These are phyloP conservation scores for Suillus subaureus DNA, from an alignment of 768 basidiomycete genomes.

Conservation along the genomic window DNA sequence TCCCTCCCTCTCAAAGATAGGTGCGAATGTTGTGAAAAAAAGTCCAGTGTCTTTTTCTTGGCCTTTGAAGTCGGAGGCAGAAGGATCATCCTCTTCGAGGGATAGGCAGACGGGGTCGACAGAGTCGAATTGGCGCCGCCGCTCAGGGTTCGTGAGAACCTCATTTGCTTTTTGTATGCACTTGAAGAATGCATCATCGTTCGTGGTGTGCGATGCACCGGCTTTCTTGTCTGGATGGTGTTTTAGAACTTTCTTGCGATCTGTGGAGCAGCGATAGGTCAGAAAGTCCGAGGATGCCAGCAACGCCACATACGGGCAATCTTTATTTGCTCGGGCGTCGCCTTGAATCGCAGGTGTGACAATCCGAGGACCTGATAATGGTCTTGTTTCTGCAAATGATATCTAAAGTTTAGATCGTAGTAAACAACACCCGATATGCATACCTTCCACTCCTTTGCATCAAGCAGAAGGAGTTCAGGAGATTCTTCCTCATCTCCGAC, in stretches of 20 bases:
- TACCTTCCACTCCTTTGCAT: constrained; percentile 99
- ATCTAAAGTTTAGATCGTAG: constrained; percentile 6
- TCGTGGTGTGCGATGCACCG: constrained; percentile 73
- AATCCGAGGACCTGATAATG: constrained; percentile 97
- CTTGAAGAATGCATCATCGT: constrained; percentile 99
- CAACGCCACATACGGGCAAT: constrained; percentile 78
- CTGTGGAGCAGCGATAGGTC: constrained; percentile 40
- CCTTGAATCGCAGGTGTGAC: constrained; percentile 84
- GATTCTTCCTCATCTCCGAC: constrained; percentile 91
- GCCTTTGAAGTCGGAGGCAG: constrained; percentile 57
- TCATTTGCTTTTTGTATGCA: constrained; percentile 99
- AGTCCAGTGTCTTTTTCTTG: constrained; percentile 49
- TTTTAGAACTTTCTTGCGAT: constrained; percentile 98
- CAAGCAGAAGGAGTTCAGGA: constrained; percentile 65
- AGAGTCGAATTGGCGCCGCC: constrained; percentile 94
- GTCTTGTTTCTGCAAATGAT: constrained; percentile 81
- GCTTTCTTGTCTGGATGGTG: constrained; percentile 99
- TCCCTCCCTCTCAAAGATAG: constrained; percentile 91
- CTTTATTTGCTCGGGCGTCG: constrained; percentile 91
- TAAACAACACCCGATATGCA: constrained; percentile 16
- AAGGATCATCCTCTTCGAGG: constrained; percentile 79
- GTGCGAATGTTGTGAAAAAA: constrained; percentile 74
- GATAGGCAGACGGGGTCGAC: constrained; percentile 81
- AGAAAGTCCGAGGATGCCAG: constrained; percentile 4
- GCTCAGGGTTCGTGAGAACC: constrained; percentile 83